Conservation (phyloP, 2,329 filamentous ascomycete species). For the Phyllosticta citriasiana region DNA sequence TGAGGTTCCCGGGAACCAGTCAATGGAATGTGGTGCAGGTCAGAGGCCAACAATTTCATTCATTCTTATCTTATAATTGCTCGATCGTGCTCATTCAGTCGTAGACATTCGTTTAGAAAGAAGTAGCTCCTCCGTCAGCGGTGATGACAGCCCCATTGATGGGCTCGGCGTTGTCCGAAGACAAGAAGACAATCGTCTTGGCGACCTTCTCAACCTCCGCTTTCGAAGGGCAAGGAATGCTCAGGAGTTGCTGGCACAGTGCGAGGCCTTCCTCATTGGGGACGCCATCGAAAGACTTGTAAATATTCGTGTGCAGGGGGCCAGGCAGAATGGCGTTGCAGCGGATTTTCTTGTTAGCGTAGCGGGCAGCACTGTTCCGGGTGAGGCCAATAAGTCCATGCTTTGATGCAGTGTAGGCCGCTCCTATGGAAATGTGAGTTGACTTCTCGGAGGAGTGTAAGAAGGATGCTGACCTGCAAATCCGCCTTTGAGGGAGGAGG, state of each 20-base stretch:
- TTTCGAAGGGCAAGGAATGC: conserved; percentile 13
- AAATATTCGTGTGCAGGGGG: conserved; percentile 36
- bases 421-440: conserved; percentile 17
- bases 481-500: neutral
- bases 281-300: conserved; percentile 29
- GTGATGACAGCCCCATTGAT: conserved; percentile 22
- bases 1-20: too few species aligned
- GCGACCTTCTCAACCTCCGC: conserved; percentile 22
- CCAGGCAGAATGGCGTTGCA: conserved; percentile 38
- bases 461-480: neutral
- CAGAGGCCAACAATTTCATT: too few species aligned
- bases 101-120: conserved; percentile 3
- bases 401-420: conserved; percentile 38
- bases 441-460: neutral
- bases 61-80: neutral
- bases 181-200: conserved; percentile 22
- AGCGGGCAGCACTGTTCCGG: conserved; percentile 39
- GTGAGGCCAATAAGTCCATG: conserved; percentile 37
- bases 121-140: conserved; percentile 8
- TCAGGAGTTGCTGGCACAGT: conserved; percentile 11
- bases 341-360: conserved; percentile 35
- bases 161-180: conserved; percentile 21
- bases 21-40: too few species aligned
- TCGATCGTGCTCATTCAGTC: neutral
- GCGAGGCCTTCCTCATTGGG: conserved; percentile 20